Evolutionary conservation across 345 rosid genomes (phyloP), one percentile per base, ranked within the genome.

Genomic region (Crucihimalaya himalaica): DNA sequence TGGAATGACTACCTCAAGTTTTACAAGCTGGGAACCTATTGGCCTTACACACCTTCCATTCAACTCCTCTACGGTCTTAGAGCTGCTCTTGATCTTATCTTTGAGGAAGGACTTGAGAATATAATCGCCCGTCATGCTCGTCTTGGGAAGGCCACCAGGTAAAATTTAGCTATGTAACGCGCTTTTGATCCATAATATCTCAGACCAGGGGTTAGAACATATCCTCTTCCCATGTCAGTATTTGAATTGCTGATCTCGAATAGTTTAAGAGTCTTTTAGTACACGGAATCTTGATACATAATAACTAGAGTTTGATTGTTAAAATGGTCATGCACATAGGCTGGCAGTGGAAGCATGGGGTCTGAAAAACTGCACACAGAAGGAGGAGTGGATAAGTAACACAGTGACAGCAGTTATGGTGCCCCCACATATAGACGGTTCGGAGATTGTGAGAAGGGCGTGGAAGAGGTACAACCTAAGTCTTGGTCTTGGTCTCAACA

Each of bases 321-420:
- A 20, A 34, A 9, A 54, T 65, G 67, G 14, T 28, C 16, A 47
- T 57, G 20, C 68, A 58, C 29, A 1, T 65, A 95, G 99, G 96
- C 87, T 92, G 40, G 99, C 99, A 14, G 98, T 92, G 73, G 98
- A 95, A 85, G 99, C 98, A n/a, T 95, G 99, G 98, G 99, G 99
- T 14, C 76, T 95, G 87, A 95, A 90, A 84, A 95, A 95, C 81
- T 92, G 99, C 81, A 90, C 99, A 29, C 97, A 87, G n/a, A 95
- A 84, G 81, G 99, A 92, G 73, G 99, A 95, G 77, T 92, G 99
- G 97, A 85, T 64, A 83, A 95, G 99, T 73, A 89, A 95, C 86
- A 95, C 99, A 0, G 99, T 95, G 78, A 95, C 99, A 19, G 98
- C 99, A 11, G 97, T 95, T 23, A 34, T 95, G 0, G 94, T 92